A percentile compares a stretch with the other conserved stretches of the same genome.
Conservation (phyloP, 2,329 filamentous ascomycete species). For the Alternaria triticimaculans region DNA sequence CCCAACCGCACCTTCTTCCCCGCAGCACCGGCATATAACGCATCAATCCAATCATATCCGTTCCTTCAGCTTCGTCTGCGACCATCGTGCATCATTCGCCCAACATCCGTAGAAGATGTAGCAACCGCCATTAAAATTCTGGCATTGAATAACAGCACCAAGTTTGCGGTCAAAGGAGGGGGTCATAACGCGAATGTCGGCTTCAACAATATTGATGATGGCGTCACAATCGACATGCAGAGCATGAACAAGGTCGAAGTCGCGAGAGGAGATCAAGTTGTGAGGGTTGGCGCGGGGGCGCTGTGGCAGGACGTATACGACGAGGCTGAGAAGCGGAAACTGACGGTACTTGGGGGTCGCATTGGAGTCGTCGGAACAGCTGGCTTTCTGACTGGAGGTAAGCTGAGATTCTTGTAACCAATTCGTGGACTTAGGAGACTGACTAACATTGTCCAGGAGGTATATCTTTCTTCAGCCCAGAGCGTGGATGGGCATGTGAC, state of each 20-base stretch:
- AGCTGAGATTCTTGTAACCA: background rate
- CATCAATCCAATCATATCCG: slow-evolving; percentile 30
- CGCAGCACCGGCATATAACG: slow-evolving; percentile 27
- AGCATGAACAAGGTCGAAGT: slow-evolving; percentile 28
- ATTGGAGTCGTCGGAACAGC: slow-evolving; percentile 37
- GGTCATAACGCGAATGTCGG: slow-evolving; percentile 32
- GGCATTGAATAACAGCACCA: slow-evolving; percentile 11
- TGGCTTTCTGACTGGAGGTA: slow-evolving; percentile 42
- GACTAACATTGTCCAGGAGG: slow-evolving; percentile 14
- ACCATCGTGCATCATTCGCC: slow-evolving; percentile 31
- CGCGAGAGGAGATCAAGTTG: slow-evolving; percentile 18
- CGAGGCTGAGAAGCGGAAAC: slow-evolving; percentile 22
- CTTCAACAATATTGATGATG: slow-evolving; percentile 40
- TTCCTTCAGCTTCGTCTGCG: slow-evolving; percentile 27
- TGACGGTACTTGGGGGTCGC: slow-evolving; percentile 32
- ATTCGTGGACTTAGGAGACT: background rate
- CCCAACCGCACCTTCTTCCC: slow-evolving; percentile 25
- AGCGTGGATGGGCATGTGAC: slow-evolving; percentile 32
- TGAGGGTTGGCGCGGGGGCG: slow-evolving; percentile 32
- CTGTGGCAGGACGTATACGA: slow-evolving; percentile 49
- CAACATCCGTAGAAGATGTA: slow-evolving; percentile 26
- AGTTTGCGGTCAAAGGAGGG: slow-evolving; percentile 34
- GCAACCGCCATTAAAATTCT: slow-evolving; percentile 21
- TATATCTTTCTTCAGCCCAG: slow-evolving; percentile 28
- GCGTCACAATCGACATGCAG: slow-evolving; percentile 42